Conservation (phyloP, 306 rosid species). For the Pachyrhizus erosus region DNA sequence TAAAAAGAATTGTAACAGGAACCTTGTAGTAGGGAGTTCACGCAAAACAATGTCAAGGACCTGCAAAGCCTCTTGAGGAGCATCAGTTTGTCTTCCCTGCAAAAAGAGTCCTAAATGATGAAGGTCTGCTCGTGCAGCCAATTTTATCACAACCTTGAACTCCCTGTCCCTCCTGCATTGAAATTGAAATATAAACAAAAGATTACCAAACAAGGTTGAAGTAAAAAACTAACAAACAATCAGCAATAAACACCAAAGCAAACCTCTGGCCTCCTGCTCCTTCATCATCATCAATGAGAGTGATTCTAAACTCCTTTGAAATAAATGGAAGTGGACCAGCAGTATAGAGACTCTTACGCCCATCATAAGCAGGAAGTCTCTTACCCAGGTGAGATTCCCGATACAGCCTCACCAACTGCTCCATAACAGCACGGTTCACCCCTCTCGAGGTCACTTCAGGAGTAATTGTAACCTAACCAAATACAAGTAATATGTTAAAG, state of each 20-base stretch:
- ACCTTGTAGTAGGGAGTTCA: constrained; percentile 92
- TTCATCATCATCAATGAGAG: constrained; percentile 84
- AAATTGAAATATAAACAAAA: constrained; percentile 17
- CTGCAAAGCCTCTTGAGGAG: constrained; percentile 98
- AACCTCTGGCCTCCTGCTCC: constrained; percentile 84
- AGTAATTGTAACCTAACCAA: constrained; percentile 77
- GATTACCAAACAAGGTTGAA: neutral
- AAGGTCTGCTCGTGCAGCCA: constrained; percentile 94
- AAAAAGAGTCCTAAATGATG: constrained; percentile 94
- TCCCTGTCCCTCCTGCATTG: constrained; percentile 77
- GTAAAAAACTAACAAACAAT: neutral
- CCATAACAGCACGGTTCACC: constrained; percentile 93
- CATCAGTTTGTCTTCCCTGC: constrained; percentile 93
- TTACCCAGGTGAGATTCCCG: constrained; percentile 80
- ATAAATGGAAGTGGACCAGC: constrained; percentile 92
- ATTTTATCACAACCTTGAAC: constrained; percentile 82
- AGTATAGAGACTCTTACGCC: constrained; percentile 92
- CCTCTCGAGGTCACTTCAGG: constrained; percentile 90
- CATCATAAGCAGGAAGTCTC: constrained; percentile 96
- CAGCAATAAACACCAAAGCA: neutral
- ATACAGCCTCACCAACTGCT: constrained; percentile 69
- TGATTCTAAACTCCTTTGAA: constrained; percentile 75
- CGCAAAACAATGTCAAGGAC: constrained; percentile 96
- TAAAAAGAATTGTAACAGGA: neutral
- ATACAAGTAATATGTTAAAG: neutral